Base-by-base conservation (phyloP, 177 flowering plant species). In the Vitis hybrid region DNA sequence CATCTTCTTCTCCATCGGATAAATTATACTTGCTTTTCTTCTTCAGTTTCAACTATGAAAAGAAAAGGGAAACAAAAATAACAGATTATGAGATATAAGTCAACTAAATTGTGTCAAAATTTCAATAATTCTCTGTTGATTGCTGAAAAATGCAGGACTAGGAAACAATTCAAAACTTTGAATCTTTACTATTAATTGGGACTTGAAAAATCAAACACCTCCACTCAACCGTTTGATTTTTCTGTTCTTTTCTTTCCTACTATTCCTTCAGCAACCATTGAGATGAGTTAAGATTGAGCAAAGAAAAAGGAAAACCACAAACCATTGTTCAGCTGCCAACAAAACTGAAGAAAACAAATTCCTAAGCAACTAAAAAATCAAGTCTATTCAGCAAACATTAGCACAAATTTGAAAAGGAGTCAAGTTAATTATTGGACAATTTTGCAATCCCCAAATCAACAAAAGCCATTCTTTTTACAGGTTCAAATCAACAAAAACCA, bases 1-100 rank as follows among this genome's bases (percentile, higher is more conserved):
- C 95, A 15, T 92, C 98, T 56, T 93, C 99, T 63, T 93, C 99
- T 58, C 90, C 99, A 81, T 96, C 97, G 6, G 99, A 89, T 68
- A 96, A 79, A 71, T 92, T 89, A 68, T 77, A 96, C 74, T 83
- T 93, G 81, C 81, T 85, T 60, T 85, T 92, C 82, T 89, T 91
- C 62, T 67, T 77, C 75, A 82, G 9, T 70, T 86, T 90, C 73
- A 82, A 50, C 99, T 93, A 76, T 22, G 14, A 69, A 71, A 45
- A 5, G n/a, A 71, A 60, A 39, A 31, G 49, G 9, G 18, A 15
- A 12, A 29, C 13, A 67, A 26, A 58, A n/a, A 54, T 54, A 58
- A 68, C 10, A n/a, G 10, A 11, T 26, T 26, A 45, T 56, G 49
- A 67, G 15, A 14, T 5, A 39, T 39, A 39, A 39, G 8, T 39